Conservation (phyloP, 2,329 filamentous ascomycete genomes). For the Myotisia sp. region DNA sequence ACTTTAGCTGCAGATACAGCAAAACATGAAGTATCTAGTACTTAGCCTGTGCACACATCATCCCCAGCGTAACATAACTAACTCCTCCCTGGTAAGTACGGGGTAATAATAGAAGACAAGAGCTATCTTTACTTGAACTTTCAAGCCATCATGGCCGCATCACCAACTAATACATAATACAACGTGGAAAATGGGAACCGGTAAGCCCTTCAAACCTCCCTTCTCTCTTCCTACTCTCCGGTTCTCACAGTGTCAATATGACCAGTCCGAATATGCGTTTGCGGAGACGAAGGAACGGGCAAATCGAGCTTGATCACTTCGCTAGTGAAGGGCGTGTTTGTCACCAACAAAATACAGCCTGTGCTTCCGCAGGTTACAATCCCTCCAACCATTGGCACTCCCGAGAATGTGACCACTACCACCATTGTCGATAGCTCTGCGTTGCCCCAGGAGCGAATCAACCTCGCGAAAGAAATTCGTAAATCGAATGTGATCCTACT, state of each 20-base stretch:
- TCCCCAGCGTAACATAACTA: too few relatives aligned
- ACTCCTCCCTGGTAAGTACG: too few relatives aligned
- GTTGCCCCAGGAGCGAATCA: slow-evolving; percentile 80
- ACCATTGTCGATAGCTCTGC: slow-evolving; percentile 89
- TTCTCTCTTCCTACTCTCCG: background rate
- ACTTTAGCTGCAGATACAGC: too few relatives aligned
- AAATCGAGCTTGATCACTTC: slow-evolving; percentile 90
- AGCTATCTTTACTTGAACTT: too few relatives aligned
- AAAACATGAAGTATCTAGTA: too few relatives aligned
- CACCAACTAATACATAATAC: too few relatives aligned
- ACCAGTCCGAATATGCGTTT: slow-evolving; percentile 80
- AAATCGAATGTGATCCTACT: slow-evolving; percentile 95
- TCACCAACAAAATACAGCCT: slow-evolving; percentile 86
- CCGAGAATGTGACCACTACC: slow-evolving; percentile 91
- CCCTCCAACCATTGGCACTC: slow-evolving; percentile 79
- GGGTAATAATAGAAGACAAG: too few relatives aligned
- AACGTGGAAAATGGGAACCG: slow-evolving; percentile 10
- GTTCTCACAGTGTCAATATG: slow-evolving; percentile 1
- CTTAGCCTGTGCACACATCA: too few relatives aligned
- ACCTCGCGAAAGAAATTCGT: slow-evolving; percentile 80
- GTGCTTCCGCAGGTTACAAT: slow-evolving; percentile 92
- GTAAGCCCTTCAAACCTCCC: slow-evolving; percentile 4
- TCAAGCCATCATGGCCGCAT: too few relatives aligned
- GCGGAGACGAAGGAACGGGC: slow-evolving; percentile 89
- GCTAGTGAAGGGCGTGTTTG: slow-evolving; percentile 92